Conservation (phyloP, 1,284 basidiomycete genomes). For the Malassezia japonica region DNA sequence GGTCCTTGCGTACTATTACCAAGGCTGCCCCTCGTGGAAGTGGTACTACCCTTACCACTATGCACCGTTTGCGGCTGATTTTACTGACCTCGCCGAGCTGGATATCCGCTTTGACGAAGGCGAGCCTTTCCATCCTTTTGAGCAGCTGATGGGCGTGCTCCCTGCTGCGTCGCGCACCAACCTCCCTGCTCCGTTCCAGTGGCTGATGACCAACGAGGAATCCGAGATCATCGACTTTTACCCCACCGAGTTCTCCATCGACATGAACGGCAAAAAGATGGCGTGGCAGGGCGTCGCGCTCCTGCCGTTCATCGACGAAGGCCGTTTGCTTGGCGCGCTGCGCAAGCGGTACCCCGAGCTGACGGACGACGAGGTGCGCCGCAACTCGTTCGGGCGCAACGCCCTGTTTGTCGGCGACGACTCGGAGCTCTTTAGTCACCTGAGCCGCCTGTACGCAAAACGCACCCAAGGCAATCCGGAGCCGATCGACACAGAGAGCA, state of each 20-base stretch:
- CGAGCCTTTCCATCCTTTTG: conserved; percentile 87
- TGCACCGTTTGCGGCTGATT: conserved; percentile 94
- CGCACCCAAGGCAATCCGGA: conserved; percentile 54
- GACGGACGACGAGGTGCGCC: conserved; percentile 66
- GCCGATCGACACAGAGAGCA: conserved; percentile 60
- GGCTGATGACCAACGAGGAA: conserved; percentile 73
- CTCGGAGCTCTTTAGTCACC: conserved; percentile 72
- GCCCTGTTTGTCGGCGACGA: conserved; percentile 76
- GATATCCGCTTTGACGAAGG: conserved; percentile 69
- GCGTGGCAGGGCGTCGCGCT: conserved; percentile 96
- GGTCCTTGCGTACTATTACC: conserved; percentile 97
- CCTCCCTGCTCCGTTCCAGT: conserved; percentile 76
- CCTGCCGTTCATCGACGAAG: conserved; percentile 87
- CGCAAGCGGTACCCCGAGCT: conserved; percentile 62
- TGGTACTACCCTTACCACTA: conserved; percentile 99
- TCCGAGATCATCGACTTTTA: conserved; percentile 97
- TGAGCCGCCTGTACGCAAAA: conserved; percentile 78
- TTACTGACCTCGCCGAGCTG: conserved; percentile 64
- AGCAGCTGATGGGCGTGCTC: conserved; percentile 96
- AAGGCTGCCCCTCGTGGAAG: conserved; percentile 89
- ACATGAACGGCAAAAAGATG: conserved; percentile 99
- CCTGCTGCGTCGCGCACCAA: conserved; percentile 80
- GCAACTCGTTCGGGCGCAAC: conserved; percentile 79
- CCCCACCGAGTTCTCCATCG: conserved; percentile 80
- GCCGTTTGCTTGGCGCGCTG: conserved; percentile 64